A percentile compares a stretch with the other conserved stretches of the same genome.
These are phyloP conservation scores for Fusarium sp. DNA, from an alignment of 2,329 filamentous ascomycete species.

Conservation along the genomic window DNA sequence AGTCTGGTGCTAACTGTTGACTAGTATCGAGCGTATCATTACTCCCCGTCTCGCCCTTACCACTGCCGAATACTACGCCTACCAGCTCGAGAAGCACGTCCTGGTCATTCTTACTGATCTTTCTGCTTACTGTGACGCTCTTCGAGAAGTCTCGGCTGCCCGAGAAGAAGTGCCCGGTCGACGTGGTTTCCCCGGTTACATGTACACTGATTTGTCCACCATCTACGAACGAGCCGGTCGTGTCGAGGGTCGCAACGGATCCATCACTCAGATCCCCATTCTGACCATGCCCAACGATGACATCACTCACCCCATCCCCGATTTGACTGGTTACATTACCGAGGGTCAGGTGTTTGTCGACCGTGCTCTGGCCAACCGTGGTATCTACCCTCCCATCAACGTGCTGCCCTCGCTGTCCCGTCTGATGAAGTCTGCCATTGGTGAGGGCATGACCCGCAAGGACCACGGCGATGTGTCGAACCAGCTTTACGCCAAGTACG, in stretches of 20 bases:
- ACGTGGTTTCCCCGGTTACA: slow-evolving; percentile 99
- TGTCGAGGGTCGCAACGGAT: slow-evolving; percentile 95
- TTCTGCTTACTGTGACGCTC: slow-evolving; percentile 96
- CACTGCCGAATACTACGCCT: slow-evolving; percentile 99
- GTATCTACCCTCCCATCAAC: slow-evolving; percentile 98
- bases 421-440: slow-evolving; percentile 99
- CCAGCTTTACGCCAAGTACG: slow-evolving; percentile 99
- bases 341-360: slow-evolving; percentile 99
- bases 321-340: slow-evolving; percentile 98
- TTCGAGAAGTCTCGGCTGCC: slow-evolving; percentile 97
- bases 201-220: slow-evolving; percentile 99
- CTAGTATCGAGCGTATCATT: slow-evolving; percentile 98
- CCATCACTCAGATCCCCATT: slow-evolving; percentile 98
- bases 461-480: slow-evolving; percentile 99
- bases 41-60: slow-evolving; percentile 97
- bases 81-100: slow-evolving; percentile 99
- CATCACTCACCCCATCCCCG: slow-evolving; percentile 98
- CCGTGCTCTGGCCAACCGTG: slow-evolving; percentile 91
- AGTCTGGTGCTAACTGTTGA: slow-evolving; percentile 15
- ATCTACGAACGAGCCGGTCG: slow-evolving; percentile 99
- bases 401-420: slow-evolving; percentile 96
- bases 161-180: slow-evolving; percentile 99
- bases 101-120: slow-evolving; percentile 98
- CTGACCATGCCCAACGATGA: slow-evolving; percentile 99
- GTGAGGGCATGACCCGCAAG: slow-evolving; percentile 93